Evolutionary conservation across 306 rosid species (phyloP).

Genomic region (Casuarina equisetifolia): DNA sequence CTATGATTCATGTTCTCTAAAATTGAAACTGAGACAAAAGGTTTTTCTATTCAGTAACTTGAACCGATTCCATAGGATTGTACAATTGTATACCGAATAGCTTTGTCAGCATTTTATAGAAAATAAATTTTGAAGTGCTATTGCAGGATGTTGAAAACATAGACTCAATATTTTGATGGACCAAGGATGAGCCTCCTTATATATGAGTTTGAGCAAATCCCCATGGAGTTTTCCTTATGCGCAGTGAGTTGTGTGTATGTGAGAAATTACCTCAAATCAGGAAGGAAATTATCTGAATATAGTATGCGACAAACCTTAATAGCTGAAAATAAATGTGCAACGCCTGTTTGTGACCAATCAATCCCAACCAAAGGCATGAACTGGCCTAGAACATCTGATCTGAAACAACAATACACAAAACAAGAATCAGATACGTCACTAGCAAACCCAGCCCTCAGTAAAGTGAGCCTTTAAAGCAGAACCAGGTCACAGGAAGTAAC

Average conservation of each 20-base stretch:
- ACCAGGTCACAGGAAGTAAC: not conserved
- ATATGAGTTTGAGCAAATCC: constrained; percentile 19
- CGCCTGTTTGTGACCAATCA: constrained; percentile 99
- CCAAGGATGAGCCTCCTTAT: constrained; percentile 24
- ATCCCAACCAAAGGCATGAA: constrained; percentile 99
- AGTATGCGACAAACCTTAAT: constrained; percentile 67
- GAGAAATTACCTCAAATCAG: constrained; percentile 15
- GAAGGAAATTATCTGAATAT: constrained; percentile 13
- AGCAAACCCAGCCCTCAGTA: not conserved
- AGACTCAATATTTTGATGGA: constrained; percentile 17
- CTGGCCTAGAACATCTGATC: constrained; percentile 99
- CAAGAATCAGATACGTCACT: constrained; percentile 20
- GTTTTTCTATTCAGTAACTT: not conserved
- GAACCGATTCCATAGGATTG: not conserved
- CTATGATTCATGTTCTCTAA: not conserved
- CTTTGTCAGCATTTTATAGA: not conserved
- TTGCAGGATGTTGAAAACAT: not conserved
- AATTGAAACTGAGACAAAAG: not conserved
- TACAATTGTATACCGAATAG: not conserved
- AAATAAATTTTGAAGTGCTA: not conserved
- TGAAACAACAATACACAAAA: constrained; percentile 35
- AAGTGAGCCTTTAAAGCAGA: not conserved
- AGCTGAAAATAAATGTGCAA: constrained; percentile 92
- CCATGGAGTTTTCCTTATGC: constrained; percentile 22
- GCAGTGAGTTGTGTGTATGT: constrained; percentile 17